Conservation (phyloP, 163 green algal species). For the Scenedesmus sp. region DNA sequence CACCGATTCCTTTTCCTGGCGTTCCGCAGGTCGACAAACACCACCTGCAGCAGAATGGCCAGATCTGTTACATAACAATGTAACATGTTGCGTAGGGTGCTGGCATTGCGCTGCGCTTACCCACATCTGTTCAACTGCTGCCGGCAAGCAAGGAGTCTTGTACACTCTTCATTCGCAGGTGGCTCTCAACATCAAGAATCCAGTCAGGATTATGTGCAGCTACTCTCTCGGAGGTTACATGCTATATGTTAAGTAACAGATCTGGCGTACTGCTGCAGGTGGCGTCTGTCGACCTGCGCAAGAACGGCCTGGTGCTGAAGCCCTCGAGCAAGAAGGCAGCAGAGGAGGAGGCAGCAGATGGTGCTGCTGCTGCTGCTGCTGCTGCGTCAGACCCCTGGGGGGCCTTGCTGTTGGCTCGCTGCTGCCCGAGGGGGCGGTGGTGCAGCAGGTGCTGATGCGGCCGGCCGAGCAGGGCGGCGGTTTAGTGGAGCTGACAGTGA, state of each 20-base stretch:
- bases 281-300: slow-evolving; percentile 42
- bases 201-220: no score
- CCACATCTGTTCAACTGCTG: no score
- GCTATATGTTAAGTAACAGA: background rate
- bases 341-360: slow-evolving; percentile 25
- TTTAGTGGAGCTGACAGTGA: slow-evolving; percentile 31
- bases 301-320: slow-evolving; percentile 24
- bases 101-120: no score
- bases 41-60: no score
- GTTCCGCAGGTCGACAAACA: no score
- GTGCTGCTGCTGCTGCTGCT: slow-evolving; percentile 1
- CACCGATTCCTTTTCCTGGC: no score
- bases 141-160: no score
- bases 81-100: no score
- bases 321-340: slow-evolving; percentile 16
- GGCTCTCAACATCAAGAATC: no score
- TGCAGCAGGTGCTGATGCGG: slow-evolving; percentile 14
- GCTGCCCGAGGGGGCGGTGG: background rate
- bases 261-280: slow-evolving; percentile 4
- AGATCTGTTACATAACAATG: no score
- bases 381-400: slow-evolving; percentile 9
- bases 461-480: slow-evolving; percentile 22
- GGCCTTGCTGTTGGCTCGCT: background rate
- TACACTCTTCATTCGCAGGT: no score
- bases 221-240: no score